phyloP scores from a whole-genome alignment of 2,329 filamentous ascomycete species.

The Colletotrichum costaricense region DNA sequence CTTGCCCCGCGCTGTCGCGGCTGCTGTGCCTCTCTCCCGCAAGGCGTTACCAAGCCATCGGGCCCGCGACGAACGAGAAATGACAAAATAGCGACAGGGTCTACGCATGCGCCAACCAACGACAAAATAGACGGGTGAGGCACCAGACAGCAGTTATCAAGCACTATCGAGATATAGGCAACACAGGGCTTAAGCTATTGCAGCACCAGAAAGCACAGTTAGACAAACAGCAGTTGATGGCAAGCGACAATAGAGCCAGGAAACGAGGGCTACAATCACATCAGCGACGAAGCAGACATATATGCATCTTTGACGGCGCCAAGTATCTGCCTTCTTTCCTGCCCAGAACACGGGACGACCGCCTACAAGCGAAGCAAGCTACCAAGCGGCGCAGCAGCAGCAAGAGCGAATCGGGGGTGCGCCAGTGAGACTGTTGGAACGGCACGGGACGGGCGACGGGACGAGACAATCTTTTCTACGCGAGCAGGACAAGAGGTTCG shows the following conservation, averaged over 20 bases:
- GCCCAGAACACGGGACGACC: background rate
- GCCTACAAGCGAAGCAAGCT: background rate
- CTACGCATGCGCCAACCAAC: background rate
- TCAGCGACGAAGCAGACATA: background rate
- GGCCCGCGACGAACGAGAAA: slow-evolving; percentile 18
- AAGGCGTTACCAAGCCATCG: slow-evolving; percentile 16
- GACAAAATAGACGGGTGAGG: background rate
- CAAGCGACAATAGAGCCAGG: background rate
- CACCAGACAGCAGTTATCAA: background rate
- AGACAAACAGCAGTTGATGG: background rate
- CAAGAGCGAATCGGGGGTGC: background rate
- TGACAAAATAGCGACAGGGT: slow-evolving; percentile 6
- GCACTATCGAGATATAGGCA: no score
- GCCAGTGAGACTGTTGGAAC: background rate
- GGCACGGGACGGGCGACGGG: no score
- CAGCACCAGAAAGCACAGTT: background rate
- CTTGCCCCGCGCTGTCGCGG: background rate
- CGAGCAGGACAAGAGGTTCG: background rate
- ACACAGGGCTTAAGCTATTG: background rate
- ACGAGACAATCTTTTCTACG: background rate
- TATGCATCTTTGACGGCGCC: slow-evolving; percentile 16
- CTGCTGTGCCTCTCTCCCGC: slow-evolving; percentile 12
- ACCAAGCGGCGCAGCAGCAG: slow-evolving; percentile 5
- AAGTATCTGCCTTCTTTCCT: background rate
- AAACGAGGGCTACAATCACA: background rate